A percentile compares a stretch with the other conserved stretches of the same genome.
These are phyloP conservation scores for Ustilago bromivora DNA, from an alignment of 1,284 basidiomycete genomes.

Conservation along the genomic window DNA sequence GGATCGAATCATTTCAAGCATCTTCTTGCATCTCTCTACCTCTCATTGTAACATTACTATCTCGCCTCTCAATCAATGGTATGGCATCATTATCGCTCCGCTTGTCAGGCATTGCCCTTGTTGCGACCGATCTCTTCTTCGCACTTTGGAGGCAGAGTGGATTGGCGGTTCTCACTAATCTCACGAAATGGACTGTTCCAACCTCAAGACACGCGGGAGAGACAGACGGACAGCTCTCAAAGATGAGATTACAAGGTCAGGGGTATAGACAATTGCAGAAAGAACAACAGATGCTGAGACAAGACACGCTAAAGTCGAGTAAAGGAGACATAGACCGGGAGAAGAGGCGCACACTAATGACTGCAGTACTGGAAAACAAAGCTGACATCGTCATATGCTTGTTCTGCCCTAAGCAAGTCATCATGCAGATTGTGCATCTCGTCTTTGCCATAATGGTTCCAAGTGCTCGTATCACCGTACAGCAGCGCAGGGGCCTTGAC, in stretches of 20 bases:
- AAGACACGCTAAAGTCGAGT: slow-evolving; percentile 1
- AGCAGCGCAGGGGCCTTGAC: slow-evolving; percentile 86
- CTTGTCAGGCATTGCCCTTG: too few species aligned
- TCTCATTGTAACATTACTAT: neutral
- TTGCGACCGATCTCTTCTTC: too few species aligned
- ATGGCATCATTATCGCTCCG: neutral
- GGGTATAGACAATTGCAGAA: slow-evolving; percentile 8
- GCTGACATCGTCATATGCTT: slow-evolving; percentile 81
- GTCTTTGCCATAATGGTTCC: slow-evolving; percentile 94
- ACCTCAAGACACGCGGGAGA: too few species aligned
- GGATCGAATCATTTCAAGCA: neutral
- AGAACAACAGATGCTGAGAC: neutral
- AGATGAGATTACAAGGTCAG: slow-evolving; percentile 1
- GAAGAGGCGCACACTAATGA: slow-evolving; percentile 36
- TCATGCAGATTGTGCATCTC: slow-evolving; percentile 94
- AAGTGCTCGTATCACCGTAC: slow-evolving; percentile 98
- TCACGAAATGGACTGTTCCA: too few species aligned
- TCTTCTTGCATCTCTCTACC: neutral
- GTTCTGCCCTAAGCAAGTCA: slow-evolving; percentile 91
- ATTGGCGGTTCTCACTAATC: too few species aligned
- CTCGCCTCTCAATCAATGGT: neutral
- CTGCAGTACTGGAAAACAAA: slow-evolving; percentile 71
- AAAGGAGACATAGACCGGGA: neutral
- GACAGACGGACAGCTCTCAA: neutral
- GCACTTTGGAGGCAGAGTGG: too few species aligned